phyloP scores from a whole-genome alignment of 257 asterid species.

The Ligustrum vulgare region DNA sequence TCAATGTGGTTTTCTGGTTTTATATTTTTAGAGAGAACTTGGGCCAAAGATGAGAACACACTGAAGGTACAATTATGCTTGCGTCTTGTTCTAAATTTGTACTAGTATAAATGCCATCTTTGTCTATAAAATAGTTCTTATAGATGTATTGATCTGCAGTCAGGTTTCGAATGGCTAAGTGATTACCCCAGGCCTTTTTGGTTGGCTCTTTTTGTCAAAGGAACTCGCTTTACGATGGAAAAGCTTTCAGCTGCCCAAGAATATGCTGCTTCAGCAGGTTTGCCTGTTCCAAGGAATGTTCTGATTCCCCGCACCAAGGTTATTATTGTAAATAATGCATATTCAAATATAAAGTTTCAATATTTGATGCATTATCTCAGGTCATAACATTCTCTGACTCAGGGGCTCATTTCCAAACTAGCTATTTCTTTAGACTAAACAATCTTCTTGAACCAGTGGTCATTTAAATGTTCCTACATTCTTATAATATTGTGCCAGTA shows the following conservation, averaged over 20 bases:
- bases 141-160: constrained; percentile 45
- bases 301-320: constrained; percentile 89
- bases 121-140: constrained; percentile 19
- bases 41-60: constrained; percentile 71
- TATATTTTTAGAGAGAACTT: constrained; percentile 65
- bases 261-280: constrained; percentile 57
- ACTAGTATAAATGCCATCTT: constrained; percentile 7
- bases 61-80: constrained; percentile 46
- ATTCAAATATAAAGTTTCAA: neutral
- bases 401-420: neutral
- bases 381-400: constrained; percentile 1
- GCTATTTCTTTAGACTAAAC: neutral
- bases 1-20: constrained; percentile 79
- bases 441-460: neutral
- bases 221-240: constrained; percentile 72
- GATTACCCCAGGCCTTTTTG: constrained; percentile 70
- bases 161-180: constrained; percentile 48
- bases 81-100: constrained; percentile 19
- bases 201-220: constrained; percentile 82
- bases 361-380: neutral
- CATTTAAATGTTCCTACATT: neutral
- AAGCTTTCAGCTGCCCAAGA: constrained; percentile 74
- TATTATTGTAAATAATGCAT: constrained; percentile 4
- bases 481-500: neutral
- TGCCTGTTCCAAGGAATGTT: constrained; percentile 71